Percentiles rank a stretch among this genome's conserved stretches.
These are phyloP conservation scores for Pythium phragmiticola DNA, from an alignment of 352 stramenopile species.

Conservation along the genomic window DNA sequence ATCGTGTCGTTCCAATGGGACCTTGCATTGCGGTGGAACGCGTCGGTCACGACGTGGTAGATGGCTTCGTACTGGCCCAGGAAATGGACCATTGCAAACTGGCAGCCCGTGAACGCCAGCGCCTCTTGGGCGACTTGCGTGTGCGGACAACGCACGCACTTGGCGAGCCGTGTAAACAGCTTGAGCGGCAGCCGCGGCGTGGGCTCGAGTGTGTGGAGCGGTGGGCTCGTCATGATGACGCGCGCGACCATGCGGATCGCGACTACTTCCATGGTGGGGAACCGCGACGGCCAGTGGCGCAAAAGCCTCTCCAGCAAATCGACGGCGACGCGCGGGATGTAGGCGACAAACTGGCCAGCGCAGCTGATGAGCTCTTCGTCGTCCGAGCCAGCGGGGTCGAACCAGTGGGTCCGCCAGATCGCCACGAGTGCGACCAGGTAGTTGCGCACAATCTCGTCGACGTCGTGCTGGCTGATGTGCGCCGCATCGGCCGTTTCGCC, in stretches of 20 bases:
- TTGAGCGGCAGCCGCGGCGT: constrained; percentile 14
- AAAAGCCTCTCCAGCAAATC: constrained; percentile 57
- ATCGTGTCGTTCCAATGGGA: constrained; percentile 77
- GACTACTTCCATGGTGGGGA: constrained; percentile 66
- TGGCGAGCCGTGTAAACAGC: constrained; percentile 61
- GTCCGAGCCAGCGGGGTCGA: constrained; percentile 71
- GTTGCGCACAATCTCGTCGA: constrained; percentile 62
- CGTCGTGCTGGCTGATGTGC: constrained; percentile 34
- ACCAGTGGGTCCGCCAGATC: constrained; percentile 76
- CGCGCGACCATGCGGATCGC: constrained; percentile 82
- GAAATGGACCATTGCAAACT: constrained; percentile 81
- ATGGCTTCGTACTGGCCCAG: constrained; percentile 59
- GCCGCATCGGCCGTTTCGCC: constrained; percentile 20
- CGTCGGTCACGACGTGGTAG: constrained; percentile 61
- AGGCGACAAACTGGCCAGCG: constrained; percentile 83
- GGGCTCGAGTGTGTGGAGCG: constrained; percentile 49
- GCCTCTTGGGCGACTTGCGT: constrained; percentile 78
- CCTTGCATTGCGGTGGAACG: constrained; percentile 58
- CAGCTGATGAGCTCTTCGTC: constrained; percentile 83
- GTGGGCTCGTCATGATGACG: constrained; percentile 80
- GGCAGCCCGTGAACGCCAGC: constrained; percentile 78
- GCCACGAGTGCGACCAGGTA: constrained; percentile 61
- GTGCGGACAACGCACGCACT: constrained; percentile 56
- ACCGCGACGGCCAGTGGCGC: constrained; percentile 60
- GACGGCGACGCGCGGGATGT: constrained; percentile 59